Evolutionary conservation across 441 rosid genomes (phyloP).

Genomic region (Eutrema salsugineum): DNA sequence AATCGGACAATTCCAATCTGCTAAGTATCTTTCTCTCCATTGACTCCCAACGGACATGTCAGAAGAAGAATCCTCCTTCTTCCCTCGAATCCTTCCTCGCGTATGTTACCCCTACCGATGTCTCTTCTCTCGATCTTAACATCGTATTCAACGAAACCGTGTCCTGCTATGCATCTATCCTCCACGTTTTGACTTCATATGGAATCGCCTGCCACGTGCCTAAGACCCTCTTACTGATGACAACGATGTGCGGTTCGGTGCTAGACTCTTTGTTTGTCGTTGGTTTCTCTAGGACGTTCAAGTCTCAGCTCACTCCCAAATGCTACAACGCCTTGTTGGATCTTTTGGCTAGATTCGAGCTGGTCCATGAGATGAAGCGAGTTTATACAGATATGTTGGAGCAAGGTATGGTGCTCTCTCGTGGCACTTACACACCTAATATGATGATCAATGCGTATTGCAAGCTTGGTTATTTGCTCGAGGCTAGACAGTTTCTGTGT

Average conservation of each 20-base stretch:
- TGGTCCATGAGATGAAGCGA: neutral
- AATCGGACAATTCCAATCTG: no score
- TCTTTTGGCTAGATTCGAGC: neutral
- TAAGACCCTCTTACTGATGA: neutral
- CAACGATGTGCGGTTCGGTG: neutral
- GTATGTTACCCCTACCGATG: neutral
- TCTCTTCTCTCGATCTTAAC: neutral
- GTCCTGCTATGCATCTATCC: neutral
- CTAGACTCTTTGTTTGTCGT: neutral
- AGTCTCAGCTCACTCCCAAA: neutral
- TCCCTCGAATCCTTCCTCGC: neutral
- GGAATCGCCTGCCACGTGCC: neutral
- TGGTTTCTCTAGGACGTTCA: neutral
- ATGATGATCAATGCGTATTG: neutral
- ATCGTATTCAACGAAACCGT: neutral
- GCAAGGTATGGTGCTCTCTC: neutral
- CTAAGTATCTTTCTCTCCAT: neutral
- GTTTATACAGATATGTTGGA: neutral
- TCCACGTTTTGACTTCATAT: neutral
- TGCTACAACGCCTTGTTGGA: neutral
- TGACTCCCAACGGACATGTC: neutral
- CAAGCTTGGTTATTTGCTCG: neutral
- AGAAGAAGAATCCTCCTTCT: neutral
- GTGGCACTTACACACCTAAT: neutral
- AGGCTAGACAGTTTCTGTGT: neutral